Conservation (phyloP, 768 basidiomycete genomes). For the Tylopilus felleus region DNA sequence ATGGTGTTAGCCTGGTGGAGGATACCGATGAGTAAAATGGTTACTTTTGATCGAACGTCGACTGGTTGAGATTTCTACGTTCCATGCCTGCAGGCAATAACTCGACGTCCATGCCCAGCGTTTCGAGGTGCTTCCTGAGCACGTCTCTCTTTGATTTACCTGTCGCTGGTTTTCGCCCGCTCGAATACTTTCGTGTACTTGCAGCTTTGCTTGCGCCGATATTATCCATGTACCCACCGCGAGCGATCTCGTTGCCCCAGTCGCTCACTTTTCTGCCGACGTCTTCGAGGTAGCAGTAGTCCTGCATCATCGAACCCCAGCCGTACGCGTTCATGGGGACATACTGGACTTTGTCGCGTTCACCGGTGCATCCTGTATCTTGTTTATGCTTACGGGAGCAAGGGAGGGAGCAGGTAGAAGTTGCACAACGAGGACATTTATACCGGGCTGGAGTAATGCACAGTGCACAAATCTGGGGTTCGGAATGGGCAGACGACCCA, state of each 20-base stretch:
- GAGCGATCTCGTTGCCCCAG: conserved; percentile 69
- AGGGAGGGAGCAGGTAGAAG: conserved; percentile 67
- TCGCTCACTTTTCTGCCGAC: conserved; percentile 68
- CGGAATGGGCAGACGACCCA: conserved; percentile 13
- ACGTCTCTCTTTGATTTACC: conserved; percentile 56
- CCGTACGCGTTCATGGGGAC: conserved; percentile 81
- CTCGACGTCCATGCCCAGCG: conserved; percentile 69
- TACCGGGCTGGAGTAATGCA: conserved; percentile 59
- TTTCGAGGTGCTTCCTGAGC: conserved; percentile 65
- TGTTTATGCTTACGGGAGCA: conserved; percentile 73
- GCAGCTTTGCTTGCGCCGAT: conserved; percentile 15
- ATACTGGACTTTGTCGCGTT: conserved; percentile 68
- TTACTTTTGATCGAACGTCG: conserved; percentile 79
- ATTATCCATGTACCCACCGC: conserved; percentile 48
- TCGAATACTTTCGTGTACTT: conserved; percentile 18
- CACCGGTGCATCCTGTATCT: conserved; percentile 58
- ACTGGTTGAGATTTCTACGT: conserved; percentile 71
- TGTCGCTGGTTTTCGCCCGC: conserved; percentile 30
- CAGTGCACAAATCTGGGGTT: conserved; percentile 41
- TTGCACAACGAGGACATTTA: conserved; percentile 74
- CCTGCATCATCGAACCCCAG: conserved; percentile 86
- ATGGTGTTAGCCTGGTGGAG: conserved; percentile 12
- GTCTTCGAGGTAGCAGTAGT: conserved; percentile 85
- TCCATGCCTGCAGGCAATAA: conserved; percentile 83
- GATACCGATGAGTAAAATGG: conserved; percentile 26